Evolutionary conservation across 805 yeast genomes (phyloP).

Genomic region (Kluyveromyces wickerhamii): DNA sequence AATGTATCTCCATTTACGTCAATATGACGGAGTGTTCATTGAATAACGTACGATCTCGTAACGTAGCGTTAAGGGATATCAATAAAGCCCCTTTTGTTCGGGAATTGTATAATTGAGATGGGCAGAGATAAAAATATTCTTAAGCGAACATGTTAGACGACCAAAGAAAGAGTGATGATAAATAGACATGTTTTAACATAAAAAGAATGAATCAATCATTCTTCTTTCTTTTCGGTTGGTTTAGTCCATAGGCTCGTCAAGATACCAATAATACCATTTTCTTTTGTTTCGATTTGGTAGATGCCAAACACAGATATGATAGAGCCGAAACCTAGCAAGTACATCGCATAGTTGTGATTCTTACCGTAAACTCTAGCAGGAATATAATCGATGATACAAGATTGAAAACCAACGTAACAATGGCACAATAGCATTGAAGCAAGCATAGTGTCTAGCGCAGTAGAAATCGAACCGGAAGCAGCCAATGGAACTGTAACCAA

Average conservation of each 20-base stretch:
- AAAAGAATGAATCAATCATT: too few relatives aligned
- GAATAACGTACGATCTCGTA: too few relatives aligned
- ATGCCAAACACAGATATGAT: slow-evolving; percentile 67
- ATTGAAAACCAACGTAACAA: slow-evolving; percentile 76
- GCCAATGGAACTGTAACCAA: slow-evolving; percentile 67
- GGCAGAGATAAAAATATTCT: too few relatives aligned
- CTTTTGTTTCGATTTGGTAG: slow-evolving; percentile 71
- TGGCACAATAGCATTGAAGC: slow-evolving; percentile 64
- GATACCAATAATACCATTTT: slow-evolving; percentile 69
- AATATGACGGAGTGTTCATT: too few relatives aligned
- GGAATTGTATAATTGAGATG: too few relatives aligned
- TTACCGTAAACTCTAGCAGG: slow-evolving; percentile 80
- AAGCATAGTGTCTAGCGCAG: slow-evolving; percentile 65
- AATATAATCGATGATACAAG: slow-evolving; percentile 89
- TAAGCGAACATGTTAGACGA: too few relatives aligned
- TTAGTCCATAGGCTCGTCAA: slow-evolving; percentile 51
- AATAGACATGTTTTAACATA: too few relatives aligned
- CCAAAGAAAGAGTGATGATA: too few relatives aligned
- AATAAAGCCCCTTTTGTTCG: too few relatives aligned
- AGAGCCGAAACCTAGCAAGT: slow-evolving; percentile 65
- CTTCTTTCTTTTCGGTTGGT: slow-evolving; percentile 17
- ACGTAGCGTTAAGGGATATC: too few relatives aligned
- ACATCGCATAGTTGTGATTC: slow-evolving; percentile 62
- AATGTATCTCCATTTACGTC: too few relatives aligned
- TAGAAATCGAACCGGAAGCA: slow-evolving; percentile 55